Evolutionary conservation across 805 yeast species (phyloP), one percentile per base, ranked within the genome.

Genomic region (Grigorovia jiainica): DNA sequence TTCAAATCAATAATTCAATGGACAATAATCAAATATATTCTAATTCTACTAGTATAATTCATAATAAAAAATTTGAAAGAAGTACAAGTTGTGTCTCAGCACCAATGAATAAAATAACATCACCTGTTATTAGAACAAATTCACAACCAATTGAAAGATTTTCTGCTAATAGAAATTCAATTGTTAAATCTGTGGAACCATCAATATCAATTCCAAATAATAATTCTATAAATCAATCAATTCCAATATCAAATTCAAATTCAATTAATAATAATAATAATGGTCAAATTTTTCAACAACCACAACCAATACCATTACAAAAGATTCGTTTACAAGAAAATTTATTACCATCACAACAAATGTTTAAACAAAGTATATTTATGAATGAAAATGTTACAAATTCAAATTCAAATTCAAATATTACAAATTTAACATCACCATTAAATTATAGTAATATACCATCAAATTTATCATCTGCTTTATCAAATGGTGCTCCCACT

Each of bases 361-460:
- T 34, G 23, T 39, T 39, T 15, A 39, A 32, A 33, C 41, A 39
- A 23, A 20, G 36, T 17, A 29, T 39, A 7, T 39, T 39, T 19
- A 10, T 24, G 7, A 31, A 15, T 32, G 29, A 33, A 11, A 27
- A 7, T 27, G n/a, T 13, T 27, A 7, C 11, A 6, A 27, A 27
- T 13, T 13, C 11, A 3, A 27, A 27, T 27, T 4, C 11, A 6
- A 27, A 27, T 13, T 13, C 11, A 3, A 6, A 7, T 3, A 4
- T 15, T 13, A 27, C 15, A 13, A 13, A 13, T 13, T 27, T 13
- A 6, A 27, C 11, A 3, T 27, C 31, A 27, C 5, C n/a, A 10
- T 4, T 13, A 13, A 10, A 10, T 27, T 27, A 27, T 13, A 27
- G 7, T 13, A 27, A 13, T 8, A 27, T 4, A 27, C 11, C 31